Evolutionary conservation across 106 monocot genomes (phyloP), one percentile per base, ranked within the genome.

Genomic region (Gastrodia elata): DNA sequence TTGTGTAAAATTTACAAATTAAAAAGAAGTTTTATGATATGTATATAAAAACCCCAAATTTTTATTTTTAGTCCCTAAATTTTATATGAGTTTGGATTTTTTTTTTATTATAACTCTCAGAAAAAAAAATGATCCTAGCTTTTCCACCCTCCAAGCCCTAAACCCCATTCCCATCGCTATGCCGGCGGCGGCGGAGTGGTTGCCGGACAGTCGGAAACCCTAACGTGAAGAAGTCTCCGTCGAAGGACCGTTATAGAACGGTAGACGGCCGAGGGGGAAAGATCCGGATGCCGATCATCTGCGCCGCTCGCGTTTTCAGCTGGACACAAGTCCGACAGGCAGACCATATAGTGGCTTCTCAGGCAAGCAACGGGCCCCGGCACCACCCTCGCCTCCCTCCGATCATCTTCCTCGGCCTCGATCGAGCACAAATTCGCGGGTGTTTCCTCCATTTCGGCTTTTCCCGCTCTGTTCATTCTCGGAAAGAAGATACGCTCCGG

Each of bases 351-450:
- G 77, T 77, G 79, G 82, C 75, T 83, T 10, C 78, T 83, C 48
- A 74, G 83, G 0, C 78, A 78, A 61, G 83, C 83, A 46, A 83
- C 83, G 11, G 83, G 83, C 6, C 75, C 83, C 52, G 83, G 83
- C 6, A 83, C 78, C 20, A 83, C 83, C 8, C 83, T 78, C 52
- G 41, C 65, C 39, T 77, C 84, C 24, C 58, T 69, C 58, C 59
- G 73, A n/a, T 69, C 69, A 84, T 87, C 28, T 85, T 85, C 76
- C 80, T 83, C 49, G 83, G 89, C 69, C 84, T 84, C 20, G 89
- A 89, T 68, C 87, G 89, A 46, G 14, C 8, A 61, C 61, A 61
- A 61, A 61, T 87, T 89, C 77, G 26, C 39, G 61, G 33, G 59
- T 20, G 74, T 75, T 20, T 55, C 68, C 78, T 81, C 85, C 57